These are phyloP conservation scores for Mucor irregularis DNA, from an alignment of 371 early-diverging fungal genomes.

Conservation along the genomic window DNA sequence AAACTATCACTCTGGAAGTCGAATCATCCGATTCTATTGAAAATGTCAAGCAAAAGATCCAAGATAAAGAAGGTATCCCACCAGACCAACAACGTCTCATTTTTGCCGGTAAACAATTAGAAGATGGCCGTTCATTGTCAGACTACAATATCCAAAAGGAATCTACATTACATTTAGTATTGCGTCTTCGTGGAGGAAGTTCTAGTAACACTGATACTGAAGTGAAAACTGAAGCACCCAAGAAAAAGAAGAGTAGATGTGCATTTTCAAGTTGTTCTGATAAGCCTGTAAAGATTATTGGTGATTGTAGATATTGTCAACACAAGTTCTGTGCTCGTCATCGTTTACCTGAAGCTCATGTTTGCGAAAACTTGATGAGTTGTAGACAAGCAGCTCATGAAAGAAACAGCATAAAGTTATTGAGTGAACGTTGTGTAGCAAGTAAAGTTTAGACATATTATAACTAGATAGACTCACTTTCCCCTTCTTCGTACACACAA, in stretches of 20 bases:
- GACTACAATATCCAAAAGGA: slow-evolving; percentile 92
- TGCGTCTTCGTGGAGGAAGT: slow-evolving; percentile 12
- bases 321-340: slow-evolving; percentile 60
- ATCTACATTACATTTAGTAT: slow-evolving; percentile 37
- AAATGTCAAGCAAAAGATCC: slow-evolving; percentile 91
- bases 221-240: slow-evolving; percentile 3
- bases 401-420: slow-evolving; percentile 50
- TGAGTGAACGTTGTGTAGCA: slow-evolving; percentile 68
- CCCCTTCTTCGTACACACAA: too few relatives aligned
- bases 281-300: slow-evolving; percentile 45
- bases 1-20: slow-evolving; percentile 89
- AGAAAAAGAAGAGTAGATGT: slow-evolving; percentile 37
- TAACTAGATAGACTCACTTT: too few relatives aligned
- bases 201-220: not conserved
- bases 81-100: too few relatives aligned
- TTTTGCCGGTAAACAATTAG: slow-evolving; percentile 97
- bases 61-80: slow-evolving; percentile 84
- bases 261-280: slow-evolving; percentile 39
- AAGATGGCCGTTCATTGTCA: slow-evolving; percentile 85
- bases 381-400: slow-evolving; percentile 59
- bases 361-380: slow-evolving; percentile 57
- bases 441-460: slow-evolving; percentile 59
- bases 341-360: slow-evolving; percentile 68
- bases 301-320: slow-evolving; percentile 53
- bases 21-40: slow-evolving; percentile 89